Conservation (phyloP, 2,329 filamentous ascomycete species). For the Plenodomus lindquistii region DNA sequence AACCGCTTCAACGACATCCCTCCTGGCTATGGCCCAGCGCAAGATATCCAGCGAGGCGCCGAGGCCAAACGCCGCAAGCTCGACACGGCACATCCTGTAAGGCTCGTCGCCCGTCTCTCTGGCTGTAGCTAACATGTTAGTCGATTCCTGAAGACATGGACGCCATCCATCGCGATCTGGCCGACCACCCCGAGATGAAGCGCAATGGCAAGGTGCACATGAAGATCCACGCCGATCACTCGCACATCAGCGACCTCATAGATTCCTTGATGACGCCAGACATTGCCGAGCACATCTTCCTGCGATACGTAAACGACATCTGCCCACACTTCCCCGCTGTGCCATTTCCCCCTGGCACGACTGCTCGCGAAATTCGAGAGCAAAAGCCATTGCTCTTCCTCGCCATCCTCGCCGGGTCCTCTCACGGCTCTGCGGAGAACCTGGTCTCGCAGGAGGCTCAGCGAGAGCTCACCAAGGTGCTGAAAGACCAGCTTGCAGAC, state of each 20-base stretch:
- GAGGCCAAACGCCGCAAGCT: conserved; percentile 40
- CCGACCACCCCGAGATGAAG: conserved; percentile 42
- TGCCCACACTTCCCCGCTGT: conserved; percentile 61
- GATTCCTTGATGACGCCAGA: conserved; percentile 56
- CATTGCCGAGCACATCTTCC: conserved; percentile 60
- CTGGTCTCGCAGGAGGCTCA: conserved; percentile 60
- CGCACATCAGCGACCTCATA: conserved; percentile 44
- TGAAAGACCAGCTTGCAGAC: conserved; percentile 74
- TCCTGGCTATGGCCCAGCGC: conserved; percentile 37
- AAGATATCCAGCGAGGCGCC: conserved; percentile 33
- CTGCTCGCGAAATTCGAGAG: conserved; percentile 58
- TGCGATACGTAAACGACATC: conserved; percentile 59
- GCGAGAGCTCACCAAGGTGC: conserved; percentile 65
- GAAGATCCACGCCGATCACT: conserved; percentile 39
- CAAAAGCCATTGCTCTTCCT: conserved; percentile 64
- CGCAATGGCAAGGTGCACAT: conserved; percentile 36
- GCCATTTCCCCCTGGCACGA: conserved; percentile 59
- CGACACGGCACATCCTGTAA: conserved; percentile 33
- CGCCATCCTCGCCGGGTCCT: conserved; percentile 59
- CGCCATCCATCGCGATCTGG: conserved; percentile 41
- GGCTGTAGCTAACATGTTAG: conserved; percentile 16
- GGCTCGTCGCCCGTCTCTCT: conserved; percentile 2
- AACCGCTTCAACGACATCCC: conserved; percentile 31
- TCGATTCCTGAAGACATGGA: conserved; percentile 46
- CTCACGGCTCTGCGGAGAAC: conserved; percentile 49